Base-by-base conservation (phyloP, 2,329 filamentous ascomycete genomes). In the Clonostachys chloroleuca region DNA sequence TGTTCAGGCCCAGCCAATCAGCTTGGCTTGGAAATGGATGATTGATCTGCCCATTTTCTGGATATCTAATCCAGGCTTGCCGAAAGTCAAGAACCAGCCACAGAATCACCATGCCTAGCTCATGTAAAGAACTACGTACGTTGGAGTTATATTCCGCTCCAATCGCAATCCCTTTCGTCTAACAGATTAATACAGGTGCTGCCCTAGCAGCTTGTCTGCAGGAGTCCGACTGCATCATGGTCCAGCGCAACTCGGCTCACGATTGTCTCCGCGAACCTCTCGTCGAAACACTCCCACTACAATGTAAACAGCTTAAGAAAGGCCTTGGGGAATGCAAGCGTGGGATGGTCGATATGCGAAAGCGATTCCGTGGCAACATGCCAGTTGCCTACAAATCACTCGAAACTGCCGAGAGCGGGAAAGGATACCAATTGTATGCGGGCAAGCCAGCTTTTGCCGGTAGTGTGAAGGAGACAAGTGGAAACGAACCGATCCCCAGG, bases 301-400 rank as follows among this genome's bases (percentile, higher is more conserved):
- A 87, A 69, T 99, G 94, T 71, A 90, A 92, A 64, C 92, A 96
- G 68, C 80, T 99, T 50, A 90, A 92, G 66, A 92, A 90, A 66
- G 90, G 91, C 42, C 94, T 95, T 60, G 88, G 89, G 65, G 89
- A 96, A 64, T 99, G 94, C 80, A 95, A 95, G 62, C 87, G 92
- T 54, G 94, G 94, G 54, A 83, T 95, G 83, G 87, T 97, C 57
- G 94, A 99, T 67, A 99, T 99, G 94, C 89, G 94, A 66, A 97
- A 97, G 74, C 87, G 94, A 34, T 97, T 99, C 70, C 83, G 94
- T 47, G 94, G 94, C 49, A 97, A 97, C 73, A 83, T 90, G 65
- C 91, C 94, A 46, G 84, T 95, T 54, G 77, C 82, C 20, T 81
- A 86, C 54, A 75, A 73, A 60, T 69, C 75, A 49, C 70, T 83